Conservation (phyloP, 495 filamentous ascomycete species). For the Podospora sp. region DNA sequence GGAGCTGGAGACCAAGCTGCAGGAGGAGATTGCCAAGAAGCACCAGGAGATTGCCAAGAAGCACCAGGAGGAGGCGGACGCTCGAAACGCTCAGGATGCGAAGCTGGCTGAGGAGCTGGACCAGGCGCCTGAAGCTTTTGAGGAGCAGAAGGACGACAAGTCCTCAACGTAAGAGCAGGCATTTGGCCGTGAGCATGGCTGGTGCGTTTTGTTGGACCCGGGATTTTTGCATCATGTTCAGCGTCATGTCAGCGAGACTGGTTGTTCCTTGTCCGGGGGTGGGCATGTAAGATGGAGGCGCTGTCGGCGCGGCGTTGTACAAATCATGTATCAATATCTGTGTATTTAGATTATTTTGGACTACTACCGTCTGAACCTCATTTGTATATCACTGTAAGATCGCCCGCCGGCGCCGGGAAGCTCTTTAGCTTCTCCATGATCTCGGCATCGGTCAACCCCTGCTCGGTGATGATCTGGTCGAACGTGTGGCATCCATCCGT, state of each 20-base stretch:
- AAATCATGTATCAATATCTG: neutral
- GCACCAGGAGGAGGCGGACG: no score
- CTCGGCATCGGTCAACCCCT: constrained; percentile 59
- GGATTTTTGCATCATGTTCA: neutral
- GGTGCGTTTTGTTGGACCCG: constrained; percentile 5
- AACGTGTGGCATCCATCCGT: constrained; percentile 82
- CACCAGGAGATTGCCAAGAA: constrained; percentile 15
- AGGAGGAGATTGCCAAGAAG: constrained; percentile 22
- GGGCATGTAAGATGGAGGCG: neutral
- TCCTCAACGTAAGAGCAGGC: neutral
- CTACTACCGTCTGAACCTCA: constrained; percentile 28
- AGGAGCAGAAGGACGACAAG: neutral
- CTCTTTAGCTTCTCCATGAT: constrained; percentile 54
- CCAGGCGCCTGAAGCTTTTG: neutral
- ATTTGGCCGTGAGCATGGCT: constrained; percentile 3
- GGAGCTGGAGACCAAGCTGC: constrained; percentile 25
- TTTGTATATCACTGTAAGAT: constrained; percentile 54
- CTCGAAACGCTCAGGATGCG: neutral
- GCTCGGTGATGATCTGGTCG: constrained; percentile 88
- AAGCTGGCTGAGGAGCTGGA: neutral
- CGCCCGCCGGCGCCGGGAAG: constrained; percentile 45
- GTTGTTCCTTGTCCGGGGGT: neutral
- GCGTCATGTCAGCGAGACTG: no score
- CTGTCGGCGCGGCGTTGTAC: neutral
- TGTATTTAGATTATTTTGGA: neutral